phyloP scores from a whole-genome alignment of 2,329 filamentous ascomycete genomes.

The Cyanodermella asteris region DNA sequence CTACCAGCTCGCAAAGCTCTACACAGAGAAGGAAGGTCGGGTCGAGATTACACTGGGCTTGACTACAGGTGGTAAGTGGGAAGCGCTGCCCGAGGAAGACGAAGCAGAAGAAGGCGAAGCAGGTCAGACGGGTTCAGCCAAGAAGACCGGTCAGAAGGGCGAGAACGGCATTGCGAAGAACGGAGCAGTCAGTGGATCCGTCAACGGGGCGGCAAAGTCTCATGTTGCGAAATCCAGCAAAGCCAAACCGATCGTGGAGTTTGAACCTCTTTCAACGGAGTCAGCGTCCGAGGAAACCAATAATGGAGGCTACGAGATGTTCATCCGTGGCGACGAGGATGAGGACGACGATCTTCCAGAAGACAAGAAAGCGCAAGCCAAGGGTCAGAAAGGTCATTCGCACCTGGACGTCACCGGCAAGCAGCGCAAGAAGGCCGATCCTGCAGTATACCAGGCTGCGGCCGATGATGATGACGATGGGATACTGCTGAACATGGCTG shows the following conservation, averaged over 20 bases:
- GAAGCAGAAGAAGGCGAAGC: too few species aligned
- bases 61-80: conserved; percentile 73
- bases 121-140: not conserved
- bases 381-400: conserved; percentile 9
- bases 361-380: conserved; percentile 13
- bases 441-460: conserved; percentile 62
- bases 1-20: conserved; percentile 79
- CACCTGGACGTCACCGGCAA: conserved; percentile 4
- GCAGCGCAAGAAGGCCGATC: conserved; percentile 31
- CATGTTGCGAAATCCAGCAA: too few species aligned
- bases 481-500: conserved; percentile 45
- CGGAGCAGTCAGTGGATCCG: too few species aligned
- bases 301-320: conserved; percentile 40
- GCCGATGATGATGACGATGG: conserved; percentile 50
- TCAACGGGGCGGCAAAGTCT: too few species aligned
- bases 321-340: conserved; percentile 62
- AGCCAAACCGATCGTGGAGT: too few species aligned
- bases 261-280: not conserved
- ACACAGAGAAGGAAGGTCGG: conserved; percentile 47
- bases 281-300: conserved; percentile 10
- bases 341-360: conserved; percentile 45
- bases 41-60: conserved; percentile 74
- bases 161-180: too few species aligned
- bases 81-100: conserved; percentile 39
- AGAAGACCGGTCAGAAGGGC: too few species aligned